Evolutionary conservation across 768 basidiomycete genomes (phyloP), one percentile per base, ranked within the genome.

Genomic region (Podaxis mareebaensis): DNA sequence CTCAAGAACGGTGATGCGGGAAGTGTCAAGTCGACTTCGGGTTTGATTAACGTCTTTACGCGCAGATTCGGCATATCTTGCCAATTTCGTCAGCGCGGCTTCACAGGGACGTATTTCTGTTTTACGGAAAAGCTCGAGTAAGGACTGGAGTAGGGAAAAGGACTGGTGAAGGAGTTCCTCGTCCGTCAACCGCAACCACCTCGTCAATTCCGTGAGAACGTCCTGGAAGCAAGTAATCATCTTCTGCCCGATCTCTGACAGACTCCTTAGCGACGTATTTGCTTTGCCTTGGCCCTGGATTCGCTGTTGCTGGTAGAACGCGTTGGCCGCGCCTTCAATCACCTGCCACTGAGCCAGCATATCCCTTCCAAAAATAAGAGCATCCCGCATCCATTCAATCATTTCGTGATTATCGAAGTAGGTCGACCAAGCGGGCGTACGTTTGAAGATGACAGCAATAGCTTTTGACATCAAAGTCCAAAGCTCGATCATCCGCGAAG

Each of bases 311-410:
- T 56, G 61, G 46, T 17, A 49, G 44, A 57, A 63, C 11, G 77
- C 72, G 53, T 82, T 75, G 3, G 85, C 82, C 10, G 90, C 89
- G 28, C 79, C 80, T 73, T 96, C 95, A 65, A 99, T 86, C 11
- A 89, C 84, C 48, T 87, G 79, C 75, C 94, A 86, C 66, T 94
- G 88, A 2, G 86, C 89, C 53, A 97, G 76, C 79, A 97, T 83
- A 69, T 96, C 92, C 67, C 91, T 78, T 8, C 90, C 95, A 69
- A 97, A 95, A 66, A 99, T 95, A 57, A 99, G 81, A 2, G 96
- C 97, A 72, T 99, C 97, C 60, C 96, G 86, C 97, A 99, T 99
- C 97, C 97, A 99, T 36, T 88, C 84, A 13, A 91, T 83, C 96
- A 99, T 97, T 61, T 88, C 87, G 28, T 88, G 84, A 68, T 85